phyloP scores from a whole-genome alignment of 306 rosid species.

The Fragaria ananassa region DNA sequence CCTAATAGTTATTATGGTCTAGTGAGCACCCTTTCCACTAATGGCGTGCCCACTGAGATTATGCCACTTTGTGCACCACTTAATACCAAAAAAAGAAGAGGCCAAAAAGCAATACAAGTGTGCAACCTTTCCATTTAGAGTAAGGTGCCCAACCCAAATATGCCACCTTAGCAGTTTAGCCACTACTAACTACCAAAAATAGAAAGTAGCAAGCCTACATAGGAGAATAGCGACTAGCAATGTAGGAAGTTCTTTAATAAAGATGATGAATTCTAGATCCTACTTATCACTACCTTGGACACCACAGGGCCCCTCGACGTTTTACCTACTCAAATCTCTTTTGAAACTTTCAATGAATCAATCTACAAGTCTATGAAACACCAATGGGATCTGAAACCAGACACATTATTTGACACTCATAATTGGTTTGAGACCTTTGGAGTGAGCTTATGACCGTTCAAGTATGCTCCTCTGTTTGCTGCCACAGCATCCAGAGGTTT shows the following conservation, averaged over 20 bases:
- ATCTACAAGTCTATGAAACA: neutral
- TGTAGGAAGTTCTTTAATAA: neutral
- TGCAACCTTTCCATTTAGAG: neutral
- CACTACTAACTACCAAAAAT: conserved; percentile 25
- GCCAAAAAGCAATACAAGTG: neutral
- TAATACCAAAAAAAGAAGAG: neutral
- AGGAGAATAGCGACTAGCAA: neutral
- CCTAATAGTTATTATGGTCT: conserved; percentile 20
- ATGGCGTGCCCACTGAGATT: conserved; percentile 8
- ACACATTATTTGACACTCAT: neutral
- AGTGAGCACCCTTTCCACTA: conserved; percentile 36
- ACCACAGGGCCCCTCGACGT: neutral
- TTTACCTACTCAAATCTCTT: conserved; percentile 1
- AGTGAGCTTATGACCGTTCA: neutral
- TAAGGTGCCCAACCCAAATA: conserved; percentile 19
- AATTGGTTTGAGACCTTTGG: neutral
- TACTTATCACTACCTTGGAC: neutral
- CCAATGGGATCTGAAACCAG: neutral
- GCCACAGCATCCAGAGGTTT: neutral
- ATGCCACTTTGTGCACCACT: neutral
- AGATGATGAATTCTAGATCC: neutral
- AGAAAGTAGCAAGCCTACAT: conserved; percentile 34
- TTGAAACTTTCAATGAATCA: neutral
- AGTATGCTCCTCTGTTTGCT: neutral
- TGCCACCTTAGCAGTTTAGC: conserved; percentile 13